Conservation (phyloP, 768 basidiomycete species). For the Mycena pura region DNA sequence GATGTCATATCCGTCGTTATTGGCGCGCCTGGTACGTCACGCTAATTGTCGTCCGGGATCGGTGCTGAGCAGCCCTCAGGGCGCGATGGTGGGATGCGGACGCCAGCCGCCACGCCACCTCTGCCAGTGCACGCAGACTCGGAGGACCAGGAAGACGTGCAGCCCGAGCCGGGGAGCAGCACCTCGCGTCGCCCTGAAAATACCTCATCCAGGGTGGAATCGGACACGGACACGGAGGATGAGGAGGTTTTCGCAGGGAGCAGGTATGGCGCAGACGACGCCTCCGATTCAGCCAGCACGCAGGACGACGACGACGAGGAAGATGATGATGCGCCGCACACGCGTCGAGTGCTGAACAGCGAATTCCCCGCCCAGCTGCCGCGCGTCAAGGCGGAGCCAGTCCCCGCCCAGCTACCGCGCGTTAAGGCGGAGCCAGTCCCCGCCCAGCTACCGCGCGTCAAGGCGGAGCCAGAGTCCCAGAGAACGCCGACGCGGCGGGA, state of each 20-base stretch:
- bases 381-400: background rate
- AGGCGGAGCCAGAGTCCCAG: background rate
- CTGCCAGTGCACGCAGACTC: slow-evolving; percentile 1
- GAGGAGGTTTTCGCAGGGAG: background rate
- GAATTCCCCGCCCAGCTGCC: background rate
- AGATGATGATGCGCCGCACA: background rate
- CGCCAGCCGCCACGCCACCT: slow-evolving; percentile 22
- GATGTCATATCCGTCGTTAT: slow-evolving; percentile 10
- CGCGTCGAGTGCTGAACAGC: slow-evolving; percentile 3
- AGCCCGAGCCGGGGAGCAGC: background rate
- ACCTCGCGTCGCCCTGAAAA: background rate
- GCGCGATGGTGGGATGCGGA: slow-evolving; percentile 15
- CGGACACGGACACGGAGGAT: slow-evolving; percentile 9
- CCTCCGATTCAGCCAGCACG: background rate
- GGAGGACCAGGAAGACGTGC: slow-evolving; percentile 5
- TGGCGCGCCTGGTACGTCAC: slow-evolving; percentile 1
- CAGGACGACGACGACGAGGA: slow-evolving; percentile 3
- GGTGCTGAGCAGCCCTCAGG: slow-evolving; percentile 5
- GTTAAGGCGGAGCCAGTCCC: background rate
- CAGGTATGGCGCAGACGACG: background rate
- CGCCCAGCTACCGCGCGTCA: too few relatives aligned
- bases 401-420: too few relatives aligned
- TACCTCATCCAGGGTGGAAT: slow-evolving; percentile 7
- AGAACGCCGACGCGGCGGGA: too few relatives aligned
- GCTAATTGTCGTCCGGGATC: background rate